These are phyloP conservation scores for Tulasnella sp. DNA, from an alignment of 768 basidiomycete genomes.

Conservation along the genomic window DNA sequence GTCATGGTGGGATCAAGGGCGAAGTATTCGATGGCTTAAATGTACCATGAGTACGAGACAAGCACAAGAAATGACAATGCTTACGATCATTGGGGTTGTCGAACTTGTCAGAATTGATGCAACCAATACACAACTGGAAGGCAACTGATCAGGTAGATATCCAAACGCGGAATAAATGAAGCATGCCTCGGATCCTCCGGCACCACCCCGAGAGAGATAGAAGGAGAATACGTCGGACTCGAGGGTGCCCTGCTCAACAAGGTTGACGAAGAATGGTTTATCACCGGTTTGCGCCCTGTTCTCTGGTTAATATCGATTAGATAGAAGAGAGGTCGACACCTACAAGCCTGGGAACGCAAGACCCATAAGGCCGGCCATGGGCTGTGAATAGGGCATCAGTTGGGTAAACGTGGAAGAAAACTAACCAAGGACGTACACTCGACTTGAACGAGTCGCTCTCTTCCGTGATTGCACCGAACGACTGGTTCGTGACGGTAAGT, in stretches of 20 bases:
- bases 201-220: background rate
- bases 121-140: slow-evolving; percentile 2
- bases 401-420: background rate
- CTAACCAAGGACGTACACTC: background rate
- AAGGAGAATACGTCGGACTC: background rate
- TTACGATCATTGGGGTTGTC: background rate
- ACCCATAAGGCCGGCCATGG: background rate
- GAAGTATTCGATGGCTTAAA: background rate
- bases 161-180: background rate
- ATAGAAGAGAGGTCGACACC: background rate
- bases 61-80: background rate
- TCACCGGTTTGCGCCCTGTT: background rate
- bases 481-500: background rate
- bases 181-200: background rate
- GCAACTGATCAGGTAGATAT: background rate
- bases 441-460: background rate
- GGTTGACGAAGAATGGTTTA: slow-evolving; percentile 3
- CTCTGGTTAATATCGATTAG: too few relatives aligned
- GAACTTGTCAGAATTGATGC: background rate
- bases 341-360: background rate
- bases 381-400: background rate
- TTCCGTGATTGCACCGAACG: background rate
- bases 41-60: too few relatives aligned
- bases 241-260: background rate
- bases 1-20: background rate